Conservation (phyloP, 257 asterid species). For the Solanum bulbocastanum region DNA sequence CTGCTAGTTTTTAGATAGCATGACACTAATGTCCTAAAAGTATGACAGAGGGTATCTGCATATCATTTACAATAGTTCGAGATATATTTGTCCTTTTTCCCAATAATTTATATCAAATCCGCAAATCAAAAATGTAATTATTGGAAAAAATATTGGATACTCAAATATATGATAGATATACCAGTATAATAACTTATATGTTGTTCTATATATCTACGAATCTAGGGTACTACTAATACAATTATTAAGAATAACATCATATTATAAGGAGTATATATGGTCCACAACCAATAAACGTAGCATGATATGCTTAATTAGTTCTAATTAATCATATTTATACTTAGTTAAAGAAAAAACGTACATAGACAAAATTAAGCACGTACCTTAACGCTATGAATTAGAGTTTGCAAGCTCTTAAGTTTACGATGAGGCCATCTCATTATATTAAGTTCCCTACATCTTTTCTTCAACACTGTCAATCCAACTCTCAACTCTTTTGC, state of each 20-base stretch:
- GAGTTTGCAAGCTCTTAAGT: conserved; percentile 78
- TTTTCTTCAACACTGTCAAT: conserved; percentile 63
- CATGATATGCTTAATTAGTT: neutral
- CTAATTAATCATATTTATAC: neutral
- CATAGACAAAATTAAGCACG: neutral
- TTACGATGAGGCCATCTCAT: conserved; percentile 84
- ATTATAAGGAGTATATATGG: neutral
- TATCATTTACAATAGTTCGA: too few species aligned
- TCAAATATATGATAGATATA: neutral
- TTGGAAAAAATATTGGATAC: neutral
- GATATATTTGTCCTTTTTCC: too few species aligned
- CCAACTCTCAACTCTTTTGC: conserved; percentile 77
- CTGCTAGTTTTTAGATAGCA: neutral
- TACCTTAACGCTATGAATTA: conserved; percentile 73
- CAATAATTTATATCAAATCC: neutral
- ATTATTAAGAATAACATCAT: too few species aligned
- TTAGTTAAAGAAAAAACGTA: neutral
- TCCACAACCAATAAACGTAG: neutral
- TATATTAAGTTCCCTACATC: conserved; percentile 70
- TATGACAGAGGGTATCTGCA: fast-evolving
- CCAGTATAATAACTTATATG: neutral
- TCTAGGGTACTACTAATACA: neutral
- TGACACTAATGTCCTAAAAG: too few species aligned
- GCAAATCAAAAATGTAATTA: too few species aligned
- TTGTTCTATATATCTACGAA: neutral